These are phyloP conservation scores for Diaporthe caulivora DNA, from an alignment of 2,329 filamentous ascomycete species.

Conservation along the genomic window DNA sequence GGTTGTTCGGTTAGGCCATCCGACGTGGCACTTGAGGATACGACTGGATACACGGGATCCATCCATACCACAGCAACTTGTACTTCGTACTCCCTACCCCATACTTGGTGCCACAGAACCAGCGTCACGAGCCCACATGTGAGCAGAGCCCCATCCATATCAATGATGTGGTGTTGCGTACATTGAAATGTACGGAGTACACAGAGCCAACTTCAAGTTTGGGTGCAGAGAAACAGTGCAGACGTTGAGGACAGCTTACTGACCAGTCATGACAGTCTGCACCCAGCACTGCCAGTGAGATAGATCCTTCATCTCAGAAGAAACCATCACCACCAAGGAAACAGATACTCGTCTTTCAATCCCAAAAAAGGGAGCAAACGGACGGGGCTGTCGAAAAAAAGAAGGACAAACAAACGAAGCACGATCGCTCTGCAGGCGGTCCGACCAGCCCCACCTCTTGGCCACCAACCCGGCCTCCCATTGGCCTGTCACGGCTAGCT, in stretches of 20 bases:
- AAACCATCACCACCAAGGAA: neutral
- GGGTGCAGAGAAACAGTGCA: too few relatives aligned
- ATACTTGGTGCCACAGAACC: neutral
- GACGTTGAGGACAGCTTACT: too few relatives aligned
- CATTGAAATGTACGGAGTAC: neutral
- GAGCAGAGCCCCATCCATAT: conserved; percentile 7
- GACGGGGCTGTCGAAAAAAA: neutral
- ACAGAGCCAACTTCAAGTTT: neutral
- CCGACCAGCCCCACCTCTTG: neutral
- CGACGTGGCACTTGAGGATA: neutral
- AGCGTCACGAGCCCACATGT: neutral
- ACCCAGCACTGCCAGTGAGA: too few relatives aligned
- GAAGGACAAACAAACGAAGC: neutral
- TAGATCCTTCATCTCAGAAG: too few relatives aligned
- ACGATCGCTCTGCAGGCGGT: neutral
- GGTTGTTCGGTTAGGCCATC: conserved; percentile 17
- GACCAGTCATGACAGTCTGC: conserved; percentile 6
- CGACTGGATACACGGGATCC: too few relatives aligned
- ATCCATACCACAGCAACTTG: neutral
- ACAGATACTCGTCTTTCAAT: too few relatives aligned
- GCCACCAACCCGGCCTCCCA: neutral
- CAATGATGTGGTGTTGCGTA: too few relatives aligned
- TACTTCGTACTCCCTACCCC: too few relatives aligned
- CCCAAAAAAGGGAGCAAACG: neutral
- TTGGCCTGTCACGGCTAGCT: conserved; percentile 32